Evolutionary conservation across 768 basidiomycete species (phyloP), one percentile per base, ranked within the genome.

Genomic region (Arthromyces matolae): DNA sequence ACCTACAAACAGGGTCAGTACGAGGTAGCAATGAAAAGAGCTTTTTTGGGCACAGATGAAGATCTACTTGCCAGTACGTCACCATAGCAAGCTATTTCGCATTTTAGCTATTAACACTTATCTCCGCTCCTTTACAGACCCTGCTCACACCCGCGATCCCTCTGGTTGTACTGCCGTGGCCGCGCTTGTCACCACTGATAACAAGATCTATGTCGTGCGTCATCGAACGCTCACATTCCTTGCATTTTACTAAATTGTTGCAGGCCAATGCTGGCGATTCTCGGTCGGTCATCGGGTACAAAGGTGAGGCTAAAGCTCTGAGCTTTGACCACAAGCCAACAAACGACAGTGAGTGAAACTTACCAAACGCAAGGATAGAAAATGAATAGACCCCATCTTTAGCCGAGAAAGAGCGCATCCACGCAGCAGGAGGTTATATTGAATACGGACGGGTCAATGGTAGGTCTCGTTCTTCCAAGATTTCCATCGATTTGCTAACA

Each of bases 201-300:
- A 70, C 27, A 84, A 86, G 65, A 83, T 95, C 54, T 85, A 82
- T 63, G 86, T 89, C 40, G 89, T 93, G 75, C 51, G 87, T 69
- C 28, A 4, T 33, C 33, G 43, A 34, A 38, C 43, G 46, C 44
- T 28, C 14, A 27, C 38, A 42, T 50, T 13, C 35, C 40, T 22
- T n/a, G 47, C 35, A 47, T 40, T 45, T 61, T 47, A 42, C 31
- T 31, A 39, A 64, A 55, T 22, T 42, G 50, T 37, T 47, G 5
- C 60, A 97, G 95, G 96, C 96, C 19, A 99, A 99, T 65, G 91
- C 96, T 19, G 96, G 96, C 33, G 96, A 99, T 69, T 98, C 96
- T 10, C 75, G 96, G 58, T 85, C 89, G 16, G 91, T 99, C 20
- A 72, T 99, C 53, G 81, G 85, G 28, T 69, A 89, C 53, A 86